Evolutionary conservation across 306 rosid species (phyloP), one percentile per base, ranked within the genome.

Genomic region (Rosa multiflora): DNA sequence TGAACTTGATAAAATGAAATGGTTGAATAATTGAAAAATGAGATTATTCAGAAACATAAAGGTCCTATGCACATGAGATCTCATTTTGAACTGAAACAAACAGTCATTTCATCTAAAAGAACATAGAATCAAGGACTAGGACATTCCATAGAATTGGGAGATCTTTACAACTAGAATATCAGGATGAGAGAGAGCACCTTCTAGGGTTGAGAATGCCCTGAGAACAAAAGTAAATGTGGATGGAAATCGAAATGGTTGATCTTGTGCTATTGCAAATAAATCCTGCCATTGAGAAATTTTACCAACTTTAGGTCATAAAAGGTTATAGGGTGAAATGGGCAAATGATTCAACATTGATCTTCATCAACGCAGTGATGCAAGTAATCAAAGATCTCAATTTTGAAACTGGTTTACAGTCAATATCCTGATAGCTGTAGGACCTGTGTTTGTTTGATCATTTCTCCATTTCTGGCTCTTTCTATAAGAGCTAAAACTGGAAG

Each of bases 231-330:
- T 90, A 86, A 94, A 89, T 59, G 97, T 90, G 55, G 98, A 90
- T 26, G 98, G 98, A 82, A 94, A 94, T 32, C 96, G 94, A 69
- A 94, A 91, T 21, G 97, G 98, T 61, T 91, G 96, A 83, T 94
- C 96, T 89, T 87, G 94, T 42, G 97, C 94, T 66, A 94, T 90
- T 52, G 97, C 93, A 76, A 91, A 94, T 79, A 94, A 88, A 85
- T 94, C 97, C 96, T 94, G 93, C 62, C 76, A 88, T 43, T 52
- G 63, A 70, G 47, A 35, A 55, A 9, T 42, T 23, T 61, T 18
- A 15, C 52, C 53, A 23, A 43, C 21, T 59, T 75, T 59, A 13
- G 53, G 40, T 26, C 23, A 56, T 39, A 42, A 59, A 2, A 26
- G 42, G 35, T 56, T 14, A 6, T 20, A 52, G 3, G 55, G 67